A percentile compares a stretch with the other conserved stretches of the same genome.
phyloP scores from a whole-genome alignment of 108 stramenopile genomes.

The Conticribra weissflogii region DNA sequence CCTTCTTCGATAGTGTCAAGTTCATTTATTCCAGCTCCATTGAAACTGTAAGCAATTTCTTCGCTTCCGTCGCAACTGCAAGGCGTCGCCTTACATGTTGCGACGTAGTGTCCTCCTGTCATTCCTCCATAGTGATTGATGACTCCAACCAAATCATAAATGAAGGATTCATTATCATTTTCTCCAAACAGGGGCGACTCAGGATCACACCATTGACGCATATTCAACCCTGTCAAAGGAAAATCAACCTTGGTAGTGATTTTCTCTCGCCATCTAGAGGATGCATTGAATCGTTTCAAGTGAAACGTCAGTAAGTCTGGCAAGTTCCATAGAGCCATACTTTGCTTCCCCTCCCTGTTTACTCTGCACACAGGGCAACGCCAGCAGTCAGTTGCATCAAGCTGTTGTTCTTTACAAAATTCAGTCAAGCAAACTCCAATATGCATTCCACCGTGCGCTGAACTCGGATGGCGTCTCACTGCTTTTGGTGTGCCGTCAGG shows the following conservation, averaged over 20 bases:
- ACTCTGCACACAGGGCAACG: slow-evolving; percentile 87
- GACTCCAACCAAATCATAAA: slow-evolving; percentile 93
- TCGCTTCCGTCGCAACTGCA: slow-evolving; percentile 86
- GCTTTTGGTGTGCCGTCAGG: slow-evolving; percentile 7
- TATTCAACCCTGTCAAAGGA: slow-evolving; percentile 89
- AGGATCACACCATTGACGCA: slow-evolving; percentile 79
- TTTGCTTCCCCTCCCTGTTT: slow-evolving; percentile 83
- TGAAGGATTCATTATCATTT: slow-evolving; percentile 47
- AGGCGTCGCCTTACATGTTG: slow-evolving; percentile 85
- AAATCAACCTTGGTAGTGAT: slow-evolving; percentile 93
- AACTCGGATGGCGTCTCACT: slow-evolving; percentile 47
- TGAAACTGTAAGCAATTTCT: slow-evolving; percentile 83
- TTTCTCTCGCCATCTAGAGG: slow-evolving; percentile 92
- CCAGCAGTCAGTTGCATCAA: slow-evolving; percentile 78
- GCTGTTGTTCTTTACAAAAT: slow-evolving; percentile 85
- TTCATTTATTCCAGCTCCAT: slow-evolving; percentile 55
- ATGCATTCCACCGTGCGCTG: slow-evolving; percentile 60
- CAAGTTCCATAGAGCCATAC: slow-evolving; percentile 87
- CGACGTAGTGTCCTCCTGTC: slow-evolving; percentile 97
- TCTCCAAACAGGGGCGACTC: slow-evolving; percentile 62
- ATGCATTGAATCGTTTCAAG: slow-evolving; percentile 94
- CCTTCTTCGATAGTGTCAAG: slow-evolving; percentile 49
- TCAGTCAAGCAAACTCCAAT: slow-evolving; percentile 86
- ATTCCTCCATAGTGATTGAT: slow-evolving; percentile 96
- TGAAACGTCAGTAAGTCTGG: slow-evolving; percentile 94